phyloP scores from a whole-genome alignment of 2,329 filamentous ascomycete species.

The Rugonectria rugulosa region DNA sequence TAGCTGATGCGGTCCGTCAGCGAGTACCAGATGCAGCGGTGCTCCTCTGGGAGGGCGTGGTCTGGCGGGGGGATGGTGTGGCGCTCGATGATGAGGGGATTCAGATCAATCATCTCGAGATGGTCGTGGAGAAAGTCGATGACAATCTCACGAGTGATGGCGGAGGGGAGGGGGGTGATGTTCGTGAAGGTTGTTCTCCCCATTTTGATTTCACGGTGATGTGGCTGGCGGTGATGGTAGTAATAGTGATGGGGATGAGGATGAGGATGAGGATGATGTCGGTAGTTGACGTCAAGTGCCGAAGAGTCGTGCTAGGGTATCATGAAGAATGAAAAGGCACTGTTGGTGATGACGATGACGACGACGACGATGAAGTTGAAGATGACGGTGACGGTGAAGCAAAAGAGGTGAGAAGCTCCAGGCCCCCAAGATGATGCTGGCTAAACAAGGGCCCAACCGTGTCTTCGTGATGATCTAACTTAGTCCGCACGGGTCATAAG shows the following conservation, averaged over 20 bases:
- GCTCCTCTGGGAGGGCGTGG: constrained; percentile 74
- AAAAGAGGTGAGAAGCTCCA: too few relatives aligned
- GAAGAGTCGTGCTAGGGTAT: neutral
- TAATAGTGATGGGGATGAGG: too few relatives aligned
- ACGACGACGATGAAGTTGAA: neutral
- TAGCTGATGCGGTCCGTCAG: constrained; percentile 81
- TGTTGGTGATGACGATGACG: neutral
- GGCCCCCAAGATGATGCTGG: too few relatives aligned
- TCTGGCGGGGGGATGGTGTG: constrained; percentile 72
- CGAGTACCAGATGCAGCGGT: constrained; percentile 77
- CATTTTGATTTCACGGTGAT: constrained; percentile 26
- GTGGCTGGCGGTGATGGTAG: too few relatives aligned
- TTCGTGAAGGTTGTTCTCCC: constrained; percentile 73
- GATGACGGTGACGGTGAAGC: neutral
- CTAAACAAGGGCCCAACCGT: neutral
- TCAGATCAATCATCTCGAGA: constrained; percentile 84
- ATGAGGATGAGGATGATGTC: too few relatives aligned
- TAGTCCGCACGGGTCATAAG: neutral
- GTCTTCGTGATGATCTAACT: neutral
- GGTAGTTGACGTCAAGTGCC: constrained; percentile 11
- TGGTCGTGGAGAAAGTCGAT: constrained; percentile 81
- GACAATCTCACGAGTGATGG: constrained; percentile 73
- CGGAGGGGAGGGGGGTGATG: constrained; percentile 77
- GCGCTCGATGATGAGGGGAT: constrained; percentile 80
- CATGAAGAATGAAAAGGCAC: too few relatives aligned